Evolutionary conservation across 2,329 filamentous ascomycete species (phyloP).

Genomic region (Ophioceras dolichostomum): DNA sequence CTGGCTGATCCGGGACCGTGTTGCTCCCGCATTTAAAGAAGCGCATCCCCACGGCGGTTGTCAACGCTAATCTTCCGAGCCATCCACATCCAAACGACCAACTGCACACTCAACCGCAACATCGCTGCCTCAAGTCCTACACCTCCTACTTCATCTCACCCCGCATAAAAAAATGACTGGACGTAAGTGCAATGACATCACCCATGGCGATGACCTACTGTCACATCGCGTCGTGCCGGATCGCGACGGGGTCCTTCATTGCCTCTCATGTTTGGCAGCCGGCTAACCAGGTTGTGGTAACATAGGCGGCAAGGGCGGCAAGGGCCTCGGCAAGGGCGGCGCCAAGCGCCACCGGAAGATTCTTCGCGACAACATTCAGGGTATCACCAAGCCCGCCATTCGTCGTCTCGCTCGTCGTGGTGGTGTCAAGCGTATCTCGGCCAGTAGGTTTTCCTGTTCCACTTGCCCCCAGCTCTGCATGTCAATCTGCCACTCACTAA

Average conservation of each 20-base stretch:
- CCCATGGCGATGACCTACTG: too few relatives aligned
- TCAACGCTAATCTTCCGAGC: too few relatives aligned
- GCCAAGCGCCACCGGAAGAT: constrained; percentile 99
- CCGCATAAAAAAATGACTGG: constrained; percentile 23
- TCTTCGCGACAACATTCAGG: constrained; percentile 98
- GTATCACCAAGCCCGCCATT: constrained; percentile 97
- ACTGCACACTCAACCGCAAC: too few relatives aligned
- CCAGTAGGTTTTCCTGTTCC: constrained; percentile 61
- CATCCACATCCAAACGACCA: too few relatives aligned
- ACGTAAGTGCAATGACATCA: constrained; percentile 22
- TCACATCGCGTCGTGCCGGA: background rate
- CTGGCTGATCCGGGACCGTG: constrained; percentile 9
- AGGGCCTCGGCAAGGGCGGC: constrained; percentile 95
- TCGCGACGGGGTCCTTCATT: background rate
- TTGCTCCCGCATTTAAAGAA: constrained; percentile 9
- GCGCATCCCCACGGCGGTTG: background rate
- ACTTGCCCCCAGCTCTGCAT: background rate
- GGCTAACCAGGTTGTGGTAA: constrained; percentile 16
- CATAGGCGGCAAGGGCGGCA: constrained; percentile 85
- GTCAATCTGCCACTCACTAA: background rate
- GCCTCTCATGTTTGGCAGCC: too few relatives aligned
- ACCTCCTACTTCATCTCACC: constrained; percentile 2
- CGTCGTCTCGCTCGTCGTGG: constrained; percentile 97
- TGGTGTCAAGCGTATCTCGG: constrained; percentile 99
- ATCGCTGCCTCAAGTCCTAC: background rate